Percentiles rank a stretch among this genome's conserved stretches.
phyloP scores from a whole-genome alignment of 2,329 filamentous ascomycete genomes.

The Fusarium brevicatenulatum region DNA sequence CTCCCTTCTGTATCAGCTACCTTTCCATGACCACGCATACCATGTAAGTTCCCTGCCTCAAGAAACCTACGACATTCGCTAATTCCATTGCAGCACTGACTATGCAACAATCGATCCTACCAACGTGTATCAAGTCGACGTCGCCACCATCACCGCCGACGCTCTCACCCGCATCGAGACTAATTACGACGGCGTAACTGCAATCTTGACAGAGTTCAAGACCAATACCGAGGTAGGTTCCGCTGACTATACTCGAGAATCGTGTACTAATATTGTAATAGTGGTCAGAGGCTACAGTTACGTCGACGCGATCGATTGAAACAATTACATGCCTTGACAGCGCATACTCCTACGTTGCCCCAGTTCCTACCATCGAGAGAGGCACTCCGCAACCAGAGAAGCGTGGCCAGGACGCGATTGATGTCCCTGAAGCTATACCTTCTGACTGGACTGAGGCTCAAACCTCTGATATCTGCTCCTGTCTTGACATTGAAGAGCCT shows the following conservation, averaged over 20 bases:
- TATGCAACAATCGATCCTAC: neutral
- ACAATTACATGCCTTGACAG: neutral
- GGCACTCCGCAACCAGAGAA: neutral
- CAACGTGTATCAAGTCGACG: neutral
- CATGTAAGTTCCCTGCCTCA: neutral
- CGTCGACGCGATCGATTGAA: neutral
- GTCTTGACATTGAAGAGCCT: neutral
- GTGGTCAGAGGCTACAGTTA: neutral
- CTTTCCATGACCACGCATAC: neutral
- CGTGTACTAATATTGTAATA: too few species aligned
- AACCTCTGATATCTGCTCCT: neutral
- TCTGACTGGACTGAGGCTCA: neutral
- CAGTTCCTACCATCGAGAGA: neutral
- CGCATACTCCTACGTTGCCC: neutral
- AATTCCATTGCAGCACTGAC: neutral
- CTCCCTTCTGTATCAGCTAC: neutral
- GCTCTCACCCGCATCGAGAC: neutral
- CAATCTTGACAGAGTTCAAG: neutral
- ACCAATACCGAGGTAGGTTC: neutral
- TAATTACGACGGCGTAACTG: neutral
- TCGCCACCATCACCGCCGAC: neutral
- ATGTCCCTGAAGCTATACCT: neutral
- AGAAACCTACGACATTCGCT: fast-evolving
- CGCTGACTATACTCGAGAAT: too few species aligned
- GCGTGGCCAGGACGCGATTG: neutral